phyloP scores from a whole-genome alignment of 2,329 filamentous ascomycete genomes.

The Colletotrichum sp. region DNA sequence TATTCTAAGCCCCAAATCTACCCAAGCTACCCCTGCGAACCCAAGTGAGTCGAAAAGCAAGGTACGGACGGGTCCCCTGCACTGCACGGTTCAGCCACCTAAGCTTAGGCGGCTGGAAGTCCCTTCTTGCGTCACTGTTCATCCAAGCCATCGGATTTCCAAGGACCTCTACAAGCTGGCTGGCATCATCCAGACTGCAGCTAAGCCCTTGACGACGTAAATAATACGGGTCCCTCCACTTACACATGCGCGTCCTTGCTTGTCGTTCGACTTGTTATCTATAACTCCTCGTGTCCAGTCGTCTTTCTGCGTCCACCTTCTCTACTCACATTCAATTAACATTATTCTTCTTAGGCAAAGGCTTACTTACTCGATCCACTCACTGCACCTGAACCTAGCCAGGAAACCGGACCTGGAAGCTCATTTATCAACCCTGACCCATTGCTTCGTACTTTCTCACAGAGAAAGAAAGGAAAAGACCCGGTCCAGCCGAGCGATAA shows the following conservation, averaged over 20 bases:
- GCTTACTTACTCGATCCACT: conserved; percentile 74
- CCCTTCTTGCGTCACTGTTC: conserved; percentile 21
- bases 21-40: conserved; percentile 11
- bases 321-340: neutral
- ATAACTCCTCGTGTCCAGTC: neutral
- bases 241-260: conserved; percentile 5
- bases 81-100: conserved; percentile 14
- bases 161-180: conserved; percentile 15
- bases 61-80: conserved; percentile 5
- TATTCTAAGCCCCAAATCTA: neutral
- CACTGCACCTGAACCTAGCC: conserved; percentile 68
- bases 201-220: conserved; percentile 24
- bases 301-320: neutral
- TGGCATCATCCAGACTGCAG: conserved; percentile 10
- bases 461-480: conserved; percentile 26
- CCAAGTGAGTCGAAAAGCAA: neutral
- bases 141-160: conserved; percentile 12
- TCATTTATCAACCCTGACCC: conserved; percentile 51
- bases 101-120: neutral
- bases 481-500: neutral
- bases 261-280: neutral
- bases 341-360: conserved; percentile 53
- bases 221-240: conserved; percentile 20
- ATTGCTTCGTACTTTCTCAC: conserved; percentile 24
- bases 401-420: conserved; percentile 69